These are phyloP conservation scores for Pleurotus eryngii DNA, from an alignment of 768 basidiomycete genomes.

Conservation along the genomic window DNA sequence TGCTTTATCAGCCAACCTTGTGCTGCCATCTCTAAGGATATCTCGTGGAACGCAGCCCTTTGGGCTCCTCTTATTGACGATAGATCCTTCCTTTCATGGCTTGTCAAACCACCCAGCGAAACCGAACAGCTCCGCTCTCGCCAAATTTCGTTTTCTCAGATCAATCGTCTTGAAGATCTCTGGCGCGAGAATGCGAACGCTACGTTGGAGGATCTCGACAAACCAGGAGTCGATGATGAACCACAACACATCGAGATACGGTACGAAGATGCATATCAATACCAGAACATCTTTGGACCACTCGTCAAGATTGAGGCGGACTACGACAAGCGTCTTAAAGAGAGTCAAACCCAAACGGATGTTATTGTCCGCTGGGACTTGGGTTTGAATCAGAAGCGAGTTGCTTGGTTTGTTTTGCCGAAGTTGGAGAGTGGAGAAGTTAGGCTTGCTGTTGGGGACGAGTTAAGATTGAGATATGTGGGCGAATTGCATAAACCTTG, in stretches of 20 bases:
- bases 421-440: constrained; percentile 99
- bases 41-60: constrained; percentile 95
- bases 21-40: constrained; percentile 94
- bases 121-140: constrained; percentile 94
- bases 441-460: constrained; percentile 93
- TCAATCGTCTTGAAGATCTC: constrained; percentile 94
- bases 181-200: constrained; percentile 97
- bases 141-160: constrained; percentile 95
- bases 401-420: constrained; percentile 97
- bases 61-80: constrained; percentile 99
- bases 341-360: constrained; percentile 97
- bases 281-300: constrained; percentile 99
- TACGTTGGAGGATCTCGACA: constrained; percentile 94
- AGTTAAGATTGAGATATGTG: constrained; percentile 83
- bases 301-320: constrained; percentile 99
- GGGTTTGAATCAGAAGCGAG: constrained; percentile 96
- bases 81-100: constrained; percentile 97
- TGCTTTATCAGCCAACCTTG: constrained; percentile 78
- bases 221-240: constrained; percentile 97
- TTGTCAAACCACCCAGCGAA: constrained; percentile 96
- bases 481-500: constrained; percentile 90
- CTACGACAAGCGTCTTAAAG: constrained; percentile 96
- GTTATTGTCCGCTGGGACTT: constrained; percentile 97
- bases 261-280: constrained; percentile 99
- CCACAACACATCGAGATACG: constrained; percentile 86